Conservation (phyloP, 202 grass and related monocot genomes). For the Digitaria exilis region DNA sequence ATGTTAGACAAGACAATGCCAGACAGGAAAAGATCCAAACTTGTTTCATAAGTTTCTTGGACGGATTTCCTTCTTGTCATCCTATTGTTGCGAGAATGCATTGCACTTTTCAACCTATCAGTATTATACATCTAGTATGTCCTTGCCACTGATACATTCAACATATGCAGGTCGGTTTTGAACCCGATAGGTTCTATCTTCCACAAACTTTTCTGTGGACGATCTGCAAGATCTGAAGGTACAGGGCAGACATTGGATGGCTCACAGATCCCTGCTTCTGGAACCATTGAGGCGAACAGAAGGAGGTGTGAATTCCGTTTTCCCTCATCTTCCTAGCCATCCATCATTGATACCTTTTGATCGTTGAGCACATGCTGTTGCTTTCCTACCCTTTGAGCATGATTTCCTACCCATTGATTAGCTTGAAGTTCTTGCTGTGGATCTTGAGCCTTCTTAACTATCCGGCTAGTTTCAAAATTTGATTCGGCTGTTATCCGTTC, state of each 20-base stretch:
- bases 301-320: slow-evolving; percentile 51
- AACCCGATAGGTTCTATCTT: slow-evolving; percentile 74
- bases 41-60: background rate
- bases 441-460: background rate
- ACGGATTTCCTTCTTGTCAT: background rate
- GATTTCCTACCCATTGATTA: background rate
- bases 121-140: background rate
- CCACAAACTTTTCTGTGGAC: slow-evolving; percentile 70
- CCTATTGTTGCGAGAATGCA: background rate
- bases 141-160: too few species aligned
- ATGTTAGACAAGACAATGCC: background rate
- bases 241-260: slow-evolving; percentile 52
- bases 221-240: slow-evolving; percentile 49
- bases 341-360: background rate
- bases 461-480: background rate
- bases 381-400: background rate
- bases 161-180: slow-evolving; percentile 63
- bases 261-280: slow-evolving; percentile 65
- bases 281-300: slow-evolving; percentile 62
- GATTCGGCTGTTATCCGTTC: background rate
- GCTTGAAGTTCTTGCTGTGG: background rate
- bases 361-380: background rate
- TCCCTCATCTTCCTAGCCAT: background rate
- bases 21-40: background rate
- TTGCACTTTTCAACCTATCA: background rate